Base-by-base conservation (phyloP, 2,329 filamentous ascomycete genomes). In the Calonectria hongkongensis region DNA sequence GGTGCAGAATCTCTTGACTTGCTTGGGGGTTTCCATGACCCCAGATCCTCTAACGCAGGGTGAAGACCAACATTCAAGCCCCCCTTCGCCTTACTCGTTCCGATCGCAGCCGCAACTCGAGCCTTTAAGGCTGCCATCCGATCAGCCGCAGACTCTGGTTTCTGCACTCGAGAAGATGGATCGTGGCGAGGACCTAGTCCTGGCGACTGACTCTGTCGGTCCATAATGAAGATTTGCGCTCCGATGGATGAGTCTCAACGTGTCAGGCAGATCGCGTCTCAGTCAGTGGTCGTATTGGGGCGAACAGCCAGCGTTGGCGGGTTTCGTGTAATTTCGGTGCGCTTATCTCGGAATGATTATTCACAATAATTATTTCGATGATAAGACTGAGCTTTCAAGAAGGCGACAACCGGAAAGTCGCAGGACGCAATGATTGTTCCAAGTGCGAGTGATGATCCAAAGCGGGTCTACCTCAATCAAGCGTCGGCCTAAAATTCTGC, bases 111-210 rank as follows among this genome's bases (percentile, higher is more conserved):
- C 60, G 94, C 93, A 15, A 97, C 93, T 78, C 94, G 90, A 28
- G 94, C 94, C 83, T 94, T 96, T 81, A 97, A 89, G 51, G 94
- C 93, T 60, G 94, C 95, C 76, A 96, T 87, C 75, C 91, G 88
- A 84, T 95, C 88, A 81, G 92, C 88, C 75, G 90, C 87, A 21
- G 89, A 88, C 75, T 91, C 86, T 58, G 88, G 79, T 79, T 92
- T 88, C 80, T 90, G 87, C 39, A 92, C 84, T 73, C 89, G 86
- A 28, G 88, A 89, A 6, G 87, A 83, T 50, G 84, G 81, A 83
- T 92, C 90, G 78, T 89, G 88, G 58, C 88, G 89, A 71, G 90
- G 89, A 33, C 87, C 89, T n/a, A 92, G 85, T 68, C 89, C 87
- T 18, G 87, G 85, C 16, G 86, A 85, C 70, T 86, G 85, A 74